Percentiles rank a stretch among this genome's conserved stretches.
phyloP scores from a whole-genome alignment of 1,284 basidiomycete genomes.

The Moesziomyces globuligerus region DNA sequence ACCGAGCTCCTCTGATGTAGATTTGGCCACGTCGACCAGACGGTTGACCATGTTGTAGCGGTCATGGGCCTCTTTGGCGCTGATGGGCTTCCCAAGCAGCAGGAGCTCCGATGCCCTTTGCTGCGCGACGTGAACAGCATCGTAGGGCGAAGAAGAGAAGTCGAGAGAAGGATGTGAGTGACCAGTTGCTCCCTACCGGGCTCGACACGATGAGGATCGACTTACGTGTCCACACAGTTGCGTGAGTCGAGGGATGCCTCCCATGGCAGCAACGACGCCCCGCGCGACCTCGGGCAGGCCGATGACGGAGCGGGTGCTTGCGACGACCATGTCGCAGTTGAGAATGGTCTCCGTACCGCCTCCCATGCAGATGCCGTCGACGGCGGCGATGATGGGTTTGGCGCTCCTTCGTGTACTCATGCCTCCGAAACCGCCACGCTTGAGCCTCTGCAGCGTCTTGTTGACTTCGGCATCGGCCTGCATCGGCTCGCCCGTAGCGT shows the following conservation, averaged over 20 bases:
- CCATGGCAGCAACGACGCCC: slow-evolving; percentile 79
- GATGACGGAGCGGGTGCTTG: slow-evolving; percentile 77
- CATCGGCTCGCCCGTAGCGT: slow-evolving; percentile 38
- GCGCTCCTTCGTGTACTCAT: slow-evolving; percentile 74
- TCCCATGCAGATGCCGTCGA: slow-evolving; percentile 81
- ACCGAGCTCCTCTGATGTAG: slow-evolving; percentile 71
- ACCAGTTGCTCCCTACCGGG: not conserved
- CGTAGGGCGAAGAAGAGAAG: not conserved
- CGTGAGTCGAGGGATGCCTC: slow-evolving; percentile 72
- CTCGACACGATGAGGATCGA: not conserved
- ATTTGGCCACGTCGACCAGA: slow-evolving; percentile 64
- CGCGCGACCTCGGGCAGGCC: slow-evolving; percentile 83
- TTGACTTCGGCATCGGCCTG: slow-evolving; percentile 32
- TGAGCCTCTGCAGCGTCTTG: slow-evolving; percentile 25
- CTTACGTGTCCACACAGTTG: slow-evolving; percentile 55
- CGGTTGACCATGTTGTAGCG: slow-evolving; percentile 75
- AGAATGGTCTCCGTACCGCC: slow-evolving; percentile 82
- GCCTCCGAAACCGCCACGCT: slow-evolving; percentile 77
- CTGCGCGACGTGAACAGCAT: slow-evolving; percentile 13
- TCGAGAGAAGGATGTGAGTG: slow-evolving; percentile 1
- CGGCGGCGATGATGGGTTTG: slow-evolving; percentile 85
- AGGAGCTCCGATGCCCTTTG: slow-evolving; percentile 82
- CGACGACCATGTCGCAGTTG: slow-evolving; percentile 85
- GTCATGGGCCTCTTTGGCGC: slow-evolving; percentile 76
- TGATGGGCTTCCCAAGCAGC: slow-evolving; percentile 76